phyloP scores from a whole-genome alignment of 441 rosid genomes.

The Theobroma grandiflorum region DNA sequence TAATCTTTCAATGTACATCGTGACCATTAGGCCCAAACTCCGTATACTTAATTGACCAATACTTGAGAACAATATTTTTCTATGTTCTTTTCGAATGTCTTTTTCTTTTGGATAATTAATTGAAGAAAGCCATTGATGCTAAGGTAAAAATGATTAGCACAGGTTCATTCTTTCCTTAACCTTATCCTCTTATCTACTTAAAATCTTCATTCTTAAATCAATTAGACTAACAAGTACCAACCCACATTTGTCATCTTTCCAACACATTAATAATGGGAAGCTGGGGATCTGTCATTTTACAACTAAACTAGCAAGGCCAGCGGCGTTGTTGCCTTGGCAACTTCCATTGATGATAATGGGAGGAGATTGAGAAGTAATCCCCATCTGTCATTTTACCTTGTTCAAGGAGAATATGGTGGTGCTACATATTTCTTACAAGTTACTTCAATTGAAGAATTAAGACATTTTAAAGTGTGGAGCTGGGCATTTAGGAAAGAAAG shows the following conservation, averaged over 20 bases:
- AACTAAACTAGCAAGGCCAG: background rate
- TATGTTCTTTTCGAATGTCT: too few relatives aligned
- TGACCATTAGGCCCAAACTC: background rate
- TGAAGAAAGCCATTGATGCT: too few relatives aligned
- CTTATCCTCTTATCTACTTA: background rate
- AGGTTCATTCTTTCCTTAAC: background rate
- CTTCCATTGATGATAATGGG: background rate
- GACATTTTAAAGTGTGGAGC: background rate
- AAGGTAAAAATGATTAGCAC: background rate
- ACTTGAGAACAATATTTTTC: too few relatives aligned
- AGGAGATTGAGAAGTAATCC: background rate
- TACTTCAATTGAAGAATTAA: background rate
- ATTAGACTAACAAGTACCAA: background rate
- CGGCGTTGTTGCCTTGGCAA: background rate
- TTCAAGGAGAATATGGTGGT: background rate
- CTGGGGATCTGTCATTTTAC: background rate
- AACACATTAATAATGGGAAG: background rate
- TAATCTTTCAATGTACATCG: background rate
- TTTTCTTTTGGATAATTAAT: too few relatives aligned
- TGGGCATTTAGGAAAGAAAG: background rate
- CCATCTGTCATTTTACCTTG: slow-evolving; percentile 5
- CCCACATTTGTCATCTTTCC: background rate
- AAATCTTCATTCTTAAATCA: background rate
- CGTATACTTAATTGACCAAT: background rate
- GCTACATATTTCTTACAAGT: background rate